Evolutionary conservation across 2,329 filamentous ascomycete species (phyloP).

Genomic region (Pseudopyricularia cyperi): DNA sequence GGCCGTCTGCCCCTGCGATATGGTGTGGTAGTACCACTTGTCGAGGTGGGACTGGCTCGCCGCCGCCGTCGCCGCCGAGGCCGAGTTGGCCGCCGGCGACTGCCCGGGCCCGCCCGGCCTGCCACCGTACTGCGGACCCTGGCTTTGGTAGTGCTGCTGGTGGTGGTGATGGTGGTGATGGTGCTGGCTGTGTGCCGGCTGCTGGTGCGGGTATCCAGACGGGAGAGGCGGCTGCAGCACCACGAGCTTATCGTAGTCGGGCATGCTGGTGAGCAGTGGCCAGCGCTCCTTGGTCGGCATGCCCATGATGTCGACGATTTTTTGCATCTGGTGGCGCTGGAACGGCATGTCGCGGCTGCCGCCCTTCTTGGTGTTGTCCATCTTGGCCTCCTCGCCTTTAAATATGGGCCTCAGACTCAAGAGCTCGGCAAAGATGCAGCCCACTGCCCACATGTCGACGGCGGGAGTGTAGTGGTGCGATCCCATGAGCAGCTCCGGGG

Average conservation of each 20-base stretch:
- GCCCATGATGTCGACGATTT: constrained; percentile 94
- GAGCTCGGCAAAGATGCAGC: constrained; percentile 94
- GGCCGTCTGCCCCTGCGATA: constrained; percentile 38
- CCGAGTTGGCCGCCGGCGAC: neutral
- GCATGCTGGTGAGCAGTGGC: constrained; percentile 75
- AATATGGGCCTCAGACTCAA: constrained; percentile 87
- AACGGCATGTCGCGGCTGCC: constrained; percentile 61
- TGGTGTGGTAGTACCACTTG: constrained; percentile 65
- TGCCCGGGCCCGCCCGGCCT: constrained; percentile 13
- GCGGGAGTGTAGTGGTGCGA: constrained; percentile 94
- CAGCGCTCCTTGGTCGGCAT: constrained; percentile 79
- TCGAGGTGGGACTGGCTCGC: constrained; percentile 40
- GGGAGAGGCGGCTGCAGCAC: constrained; percentile 36
- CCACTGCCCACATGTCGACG: constrained; percentile 94
- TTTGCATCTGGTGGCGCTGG: constrained; percentile 97
- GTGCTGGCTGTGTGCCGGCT: constrained; percentile 25
- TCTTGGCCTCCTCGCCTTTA: constrained; percentile 97
- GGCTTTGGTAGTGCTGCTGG: constrained; percentile 32
- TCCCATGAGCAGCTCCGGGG: constrained; percentile 83
- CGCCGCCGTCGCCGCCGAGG: constrained; percentile 16
- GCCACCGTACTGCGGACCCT: constrained; percentile 22
- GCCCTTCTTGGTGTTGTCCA: constrained; percentile 76
- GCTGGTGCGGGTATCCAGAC: constrained; percentile 24
- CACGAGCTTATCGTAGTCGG: constrained; percentile 64
- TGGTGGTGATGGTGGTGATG: constrained; percentile 23